These are phyloP conservation scores for Gnaphalium uliginosum DNA, from an alignment of 129 eudicot genomes.

Conservation along the genomic window DNA sequence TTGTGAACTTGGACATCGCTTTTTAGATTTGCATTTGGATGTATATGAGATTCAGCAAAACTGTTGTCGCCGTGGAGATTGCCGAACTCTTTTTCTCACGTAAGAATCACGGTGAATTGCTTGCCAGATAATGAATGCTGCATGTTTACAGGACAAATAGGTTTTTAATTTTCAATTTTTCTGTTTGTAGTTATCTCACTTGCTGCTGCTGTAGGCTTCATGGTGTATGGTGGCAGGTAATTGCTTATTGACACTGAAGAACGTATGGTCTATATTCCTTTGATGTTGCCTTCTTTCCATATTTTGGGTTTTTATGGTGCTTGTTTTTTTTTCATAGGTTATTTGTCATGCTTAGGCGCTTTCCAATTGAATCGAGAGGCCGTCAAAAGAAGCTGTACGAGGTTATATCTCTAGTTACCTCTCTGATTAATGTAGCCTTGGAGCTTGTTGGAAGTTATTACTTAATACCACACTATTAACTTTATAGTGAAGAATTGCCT, in stretches of 20 bases:
- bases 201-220: constrained; percentile 69
- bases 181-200: constrained; percentile 63
- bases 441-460: neutral
- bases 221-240: constrained; percentile 83
- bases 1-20: constrained; percentile 12
- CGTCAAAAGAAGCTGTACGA: constrained; percentile 73
- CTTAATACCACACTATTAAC: too few relatives aligned
- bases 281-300: neutral
- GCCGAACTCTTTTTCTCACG: constrained; percentile 68
- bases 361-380: constrained; percentile 81
- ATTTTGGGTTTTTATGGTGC: constrained; percentile 2
- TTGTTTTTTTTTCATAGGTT: constrained; percentile 38
- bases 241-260: neutral
- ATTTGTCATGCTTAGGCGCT: constrained; percentile 66
- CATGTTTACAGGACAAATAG: neutral
- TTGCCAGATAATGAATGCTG: neutral
- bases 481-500: neutral
- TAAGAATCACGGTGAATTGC: constrained; percentile 11
- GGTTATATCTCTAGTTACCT: constrained; percentile 36
- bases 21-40: constrained; percentile 63
- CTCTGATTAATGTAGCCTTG: neutral
- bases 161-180: neutral
- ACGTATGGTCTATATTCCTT: neutral
- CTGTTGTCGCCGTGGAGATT: constrained; percentile 42
- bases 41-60: constrained; percentile 42